Conservation (phyloP, 352 stramenopile species). For the Aphanomyces cochlioides region DNA sequence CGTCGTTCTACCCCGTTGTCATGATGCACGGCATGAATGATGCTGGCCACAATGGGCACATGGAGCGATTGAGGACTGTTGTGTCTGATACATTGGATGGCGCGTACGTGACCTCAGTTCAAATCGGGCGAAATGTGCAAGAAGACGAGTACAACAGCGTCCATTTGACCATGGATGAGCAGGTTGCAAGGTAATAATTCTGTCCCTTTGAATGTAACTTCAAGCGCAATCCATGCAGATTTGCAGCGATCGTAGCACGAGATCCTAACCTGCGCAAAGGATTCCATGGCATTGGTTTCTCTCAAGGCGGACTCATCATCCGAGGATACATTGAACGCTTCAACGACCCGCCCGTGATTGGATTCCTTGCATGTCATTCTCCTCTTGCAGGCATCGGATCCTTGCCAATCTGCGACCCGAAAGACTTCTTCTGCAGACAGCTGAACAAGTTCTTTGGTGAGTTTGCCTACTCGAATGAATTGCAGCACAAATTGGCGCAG, state of each 20-base stretch:
- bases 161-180: slow-evolving; percentile 89
- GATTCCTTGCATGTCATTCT: slow-evolving; percentile 90
- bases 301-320: slow-evolving; percentile 91
- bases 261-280: slow-evolving; percentile 81
- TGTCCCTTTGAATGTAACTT: too few species aligned
- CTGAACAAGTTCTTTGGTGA: slow-evolving; percentile 56
- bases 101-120: slow-evolving; percentile 84
- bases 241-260: slow-evolving; percentile 42
- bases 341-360: slow-evolving; percentile 89
- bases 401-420: slow-evolving; percentile 85
- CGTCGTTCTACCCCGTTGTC: slow-evolving; percentile 53
- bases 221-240: slow-evolving; percentile 28
- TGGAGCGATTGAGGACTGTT: slow-evolving; percentile 78
- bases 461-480: slow-evolving; percentile 44
- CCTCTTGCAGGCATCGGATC: slow-evolving; percentile 87
- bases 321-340: slow-evolving; percentile 91
- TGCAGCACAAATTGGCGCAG: slow-evolving; percentile 69
- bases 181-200: slow-evolving; percentile 45
- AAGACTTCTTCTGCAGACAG: slow-evolving; percentile 78
- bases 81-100: slow-evolving; percentile 34
- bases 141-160: slow-evolving; percentile 92
- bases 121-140: slow-evolving; percentile 73
- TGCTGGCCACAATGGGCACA: slow-evolving; percentile 85
- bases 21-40: slow-evolving; percentile 94
- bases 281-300: slow-evolving; percentile 92